Evolutionary conservation across 768 basidiomycete species (phyloP), one percentile per base, ranked within the genome.

Genomic region (Mycena indigotica): DNA sequence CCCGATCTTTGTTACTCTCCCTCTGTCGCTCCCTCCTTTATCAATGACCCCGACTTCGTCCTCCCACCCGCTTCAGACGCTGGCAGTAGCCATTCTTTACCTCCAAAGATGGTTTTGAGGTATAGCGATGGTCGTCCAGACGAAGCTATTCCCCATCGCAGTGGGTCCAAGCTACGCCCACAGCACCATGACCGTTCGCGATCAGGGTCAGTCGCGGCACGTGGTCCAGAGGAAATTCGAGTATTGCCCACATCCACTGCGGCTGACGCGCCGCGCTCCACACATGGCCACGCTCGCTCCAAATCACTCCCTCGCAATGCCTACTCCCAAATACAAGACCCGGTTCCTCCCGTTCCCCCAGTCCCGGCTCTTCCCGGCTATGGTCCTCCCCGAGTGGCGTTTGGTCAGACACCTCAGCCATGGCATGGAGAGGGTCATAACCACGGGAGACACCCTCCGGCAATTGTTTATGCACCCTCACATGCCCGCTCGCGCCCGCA

Each of bases 41-140:
- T 85, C 28, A 69, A 80, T 38, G 80, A 75, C n/a, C 66, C 71
- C 55, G 63, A 63, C 5, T 70, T 64, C 10, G 56, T 74, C 19
- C 73, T 74, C 15, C 71, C 75, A 17, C 77, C 80, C 4, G 71
- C 75, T 28, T 83, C 81, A 30, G 80, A 80, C 39, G 77, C 74
- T 2, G 80, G 73, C 56, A 84, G 81, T 66, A 73, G 78, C 8
- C 72, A 74, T 60, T 84, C 82, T 6, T 64, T 84, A 12, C 89
- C 89, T 1, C 89, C 89, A 3, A 84, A 81, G 65, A 89, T 91
- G 86, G 72, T 90, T 57, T 72, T 91, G 64, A 82, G 82, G 53
- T 91, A 85, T 68, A 77, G 74, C 21, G 84, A 88, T 66, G 88
- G 89, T 2, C 69, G 84, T 35, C 79, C 80, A 2, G 85, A 89